Evolutionary conservation across 441 rosid species (phyloP).

Genomic region (Capsella rubella): DNA sequence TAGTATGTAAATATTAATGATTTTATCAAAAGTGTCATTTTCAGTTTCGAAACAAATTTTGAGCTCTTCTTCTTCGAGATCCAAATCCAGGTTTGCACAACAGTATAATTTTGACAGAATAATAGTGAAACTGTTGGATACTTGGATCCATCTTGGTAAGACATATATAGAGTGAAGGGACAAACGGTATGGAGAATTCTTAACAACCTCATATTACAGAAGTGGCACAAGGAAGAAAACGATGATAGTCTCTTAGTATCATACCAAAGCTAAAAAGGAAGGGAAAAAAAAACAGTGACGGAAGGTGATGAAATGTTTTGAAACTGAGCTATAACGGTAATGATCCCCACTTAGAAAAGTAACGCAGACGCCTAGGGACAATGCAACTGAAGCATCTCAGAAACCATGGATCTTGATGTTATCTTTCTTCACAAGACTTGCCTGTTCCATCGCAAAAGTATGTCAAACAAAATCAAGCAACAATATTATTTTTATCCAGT

Average conservation of each 20-base stretch:
- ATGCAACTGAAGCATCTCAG: slow-evolving; percentile 47
- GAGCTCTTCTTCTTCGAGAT: background rate
- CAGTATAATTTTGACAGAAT: background rate
- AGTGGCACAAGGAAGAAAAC: slow-evolving; percentile 5
- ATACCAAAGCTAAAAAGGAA: background rate
- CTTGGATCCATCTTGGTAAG: background rate
- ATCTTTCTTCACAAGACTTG: slow-evolving; percentile 93
- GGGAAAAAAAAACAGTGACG: background rate
- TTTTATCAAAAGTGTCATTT: no score
- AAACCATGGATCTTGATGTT: slow-evolving; percentile 96
- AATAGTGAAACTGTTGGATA: background rate
- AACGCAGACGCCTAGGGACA: background rate
- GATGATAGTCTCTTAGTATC: slow-evolving; percentile 38
- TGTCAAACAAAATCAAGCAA: background rate
- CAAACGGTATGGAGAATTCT: background rate
- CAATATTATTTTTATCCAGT: background rate
- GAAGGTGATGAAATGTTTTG: slow-evolving; percentile 1
- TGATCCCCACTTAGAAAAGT: slow-evolving; percentile 15
- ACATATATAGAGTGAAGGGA: background rate
- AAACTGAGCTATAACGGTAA: slow-evolving; percentile 10
- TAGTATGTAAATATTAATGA: no score
- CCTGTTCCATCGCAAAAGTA: slow-evolving; percentile 48
- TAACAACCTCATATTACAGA: slow-evolving; percentile 22
- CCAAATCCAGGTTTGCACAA: slow-evolving; percentile 3
- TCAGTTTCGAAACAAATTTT: background rate